Conservation (phyloP, 2,329 filamentous ascomycete genomes). For the Phaeoacremonium minimum region DNA sequence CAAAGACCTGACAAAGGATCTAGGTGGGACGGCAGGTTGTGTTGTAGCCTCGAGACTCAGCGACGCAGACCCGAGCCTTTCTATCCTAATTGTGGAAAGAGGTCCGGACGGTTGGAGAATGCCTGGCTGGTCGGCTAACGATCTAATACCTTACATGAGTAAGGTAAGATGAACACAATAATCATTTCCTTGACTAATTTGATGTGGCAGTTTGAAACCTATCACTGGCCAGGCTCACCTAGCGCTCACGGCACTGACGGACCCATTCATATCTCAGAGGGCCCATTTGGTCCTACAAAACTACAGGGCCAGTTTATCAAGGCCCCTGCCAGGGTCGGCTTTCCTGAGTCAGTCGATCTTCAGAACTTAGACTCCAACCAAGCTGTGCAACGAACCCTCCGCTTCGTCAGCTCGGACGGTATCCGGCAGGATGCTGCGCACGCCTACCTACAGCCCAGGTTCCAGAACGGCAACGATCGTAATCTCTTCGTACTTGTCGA, state of each 20-base stretch:
- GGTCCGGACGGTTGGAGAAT: conserved; percentile 18
- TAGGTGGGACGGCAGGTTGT: too few species aligned
- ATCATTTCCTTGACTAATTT: not conserved
- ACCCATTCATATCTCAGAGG: conserved; percentile 42
- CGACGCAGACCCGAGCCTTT: too few species aligned
- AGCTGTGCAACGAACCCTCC: conserved; percentile 16
- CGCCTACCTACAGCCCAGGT: conserved; percentile 43
- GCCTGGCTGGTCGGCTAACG: conserved; percentile 20
- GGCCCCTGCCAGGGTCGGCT: conserved; percentile 37
- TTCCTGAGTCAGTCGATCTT: conserved; percentile 40
- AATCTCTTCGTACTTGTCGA: conserved; percentile 49
- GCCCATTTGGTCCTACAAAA: conserved; percentile 31
- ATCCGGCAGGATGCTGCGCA: conserved; percentile 49
- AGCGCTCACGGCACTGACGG: conserved; percentile 40
- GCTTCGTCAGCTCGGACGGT: conserved; percentile 29
- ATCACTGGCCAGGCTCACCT: conserved; percentile 33
- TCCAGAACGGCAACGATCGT: conserved; percentile 37
- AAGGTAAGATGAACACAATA: conserved; percentile 28
- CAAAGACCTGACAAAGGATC: too few species aligned
- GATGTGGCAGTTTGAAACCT: conserved; percentile 48
- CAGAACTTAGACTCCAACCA: conserved; percentile 34
- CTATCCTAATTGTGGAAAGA: too few species aligned
- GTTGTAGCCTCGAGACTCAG: too few species aligned
- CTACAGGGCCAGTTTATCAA: conserved; percentile 39
- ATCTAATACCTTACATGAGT: conserved; percentile 42